Evolutionary conservation across 306 rosid species (phyloP).

Genomic region (Rosa rugosa): DNA sequence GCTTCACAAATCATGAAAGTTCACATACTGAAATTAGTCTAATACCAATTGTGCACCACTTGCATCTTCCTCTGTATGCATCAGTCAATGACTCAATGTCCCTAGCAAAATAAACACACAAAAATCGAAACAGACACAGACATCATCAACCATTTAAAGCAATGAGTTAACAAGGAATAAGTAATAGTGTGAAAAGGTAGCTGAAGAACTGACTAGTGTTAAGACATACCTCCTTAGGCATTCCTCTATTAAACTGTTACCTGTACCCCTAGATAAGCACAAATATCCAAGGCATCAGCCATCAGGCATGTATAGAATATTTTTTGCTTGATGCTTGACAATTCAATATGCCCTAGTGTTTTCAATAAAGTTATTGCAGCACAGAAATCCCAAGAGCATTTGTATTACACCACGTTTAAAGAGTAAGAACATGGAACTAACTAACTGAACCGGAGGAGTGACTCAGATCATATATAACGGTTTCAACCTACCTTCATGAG

Average conservation of each 20-base stretch:
- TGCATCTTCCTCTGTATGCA: background rate
- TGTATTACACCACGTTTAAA: background rate
- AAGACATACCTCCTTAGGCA: background rate
- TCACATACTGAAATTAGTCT: background rate
- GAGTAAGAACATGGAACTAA: background rate
- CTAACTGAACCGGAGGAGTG: background rate
- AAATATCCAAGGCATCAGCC: background rate
- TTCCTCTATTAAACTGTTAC: background rate
- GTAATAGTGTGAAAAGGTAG: background rate
- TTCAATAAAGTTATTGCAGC: background rate
- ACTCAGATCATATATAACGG: background rate
- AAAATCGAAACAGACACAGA: background rate
- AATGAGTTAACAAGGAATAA: background rate
- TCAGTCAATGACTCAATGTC: background rate
- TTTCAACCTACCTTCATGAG: background rate
- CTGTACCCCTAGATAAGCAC: background rate
- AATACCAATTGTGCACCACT: background rate
- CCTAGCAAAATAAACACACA: background rate
- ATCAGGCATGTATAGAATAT: background rate
- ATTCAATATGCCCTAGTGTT: background rate
- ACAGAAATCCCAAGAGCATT: background rate
- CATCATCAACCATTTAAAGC: background rate
- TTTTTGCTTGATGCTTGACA: background rate
- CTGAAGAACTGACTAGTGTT: background rate
- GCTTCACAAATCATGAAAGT: background rate